Evolutionary conservation across 164 flowering plant species (phyloP), one percentile per base, ranked within the genome.

Genomic region (Liquidambar formosana): DNA sequence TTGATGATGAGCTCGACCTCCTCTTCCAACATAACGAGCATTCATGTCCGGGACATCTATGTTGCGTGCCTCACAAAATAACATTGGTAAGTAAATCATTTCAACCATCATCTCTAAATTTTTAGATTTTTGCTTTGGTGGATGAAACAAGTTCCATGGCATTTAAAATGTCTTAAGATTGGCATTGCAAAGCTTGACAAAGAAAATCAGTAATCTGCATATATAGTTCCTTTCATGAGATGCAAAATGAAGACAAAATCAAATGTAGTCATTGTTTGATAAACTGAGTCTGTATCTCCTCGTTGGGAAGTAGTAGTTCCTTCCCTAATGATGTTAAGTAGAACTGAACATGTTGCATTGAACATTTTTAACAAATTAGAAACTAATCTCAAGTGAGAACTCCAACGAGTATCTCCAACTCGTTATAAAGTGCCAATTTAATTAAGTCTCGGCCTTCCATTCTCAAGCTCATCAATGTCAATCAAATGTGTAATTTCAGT

Each of bases 361-460:
- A 18, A 70, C 44, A 51, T 51, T 3, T 1, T 14, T 3, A 52
- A 8, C 10, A 70, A 62, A 2, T 26, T 70, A 15, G 9, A 25
- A 54, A 47, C 1, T 14, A 64, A 64, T 9, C 14, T 28, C 8
- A 61, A 25, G n/a, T 69, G 66, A 13, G 60, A 69, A 22, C 66
- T 49, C 52, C 66, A 61, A 28, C 65, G 14, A 33, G 60, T 69
- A 22, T 69, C 72, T 13, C 66, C 23, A 15, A 38, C 44, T 22
- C 47, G 14, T 27, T 59, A 26, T 15, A 73, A 63, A 33, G 66
- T 66, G 5, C 75, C 62, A 38, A 66, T 51, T 45, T 66, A 62
- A 51, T 73, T 72, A 1, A 26, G 12, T 18, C 71, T 54, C n/a
- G n/a, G n/a, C 49, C 10, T 66, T 2, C 64, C 44, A 45, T 47